Conservation (phyloP, 2,329 filamentous ascomycete species). For the Tolypocladium ovalisporum region DNA sequence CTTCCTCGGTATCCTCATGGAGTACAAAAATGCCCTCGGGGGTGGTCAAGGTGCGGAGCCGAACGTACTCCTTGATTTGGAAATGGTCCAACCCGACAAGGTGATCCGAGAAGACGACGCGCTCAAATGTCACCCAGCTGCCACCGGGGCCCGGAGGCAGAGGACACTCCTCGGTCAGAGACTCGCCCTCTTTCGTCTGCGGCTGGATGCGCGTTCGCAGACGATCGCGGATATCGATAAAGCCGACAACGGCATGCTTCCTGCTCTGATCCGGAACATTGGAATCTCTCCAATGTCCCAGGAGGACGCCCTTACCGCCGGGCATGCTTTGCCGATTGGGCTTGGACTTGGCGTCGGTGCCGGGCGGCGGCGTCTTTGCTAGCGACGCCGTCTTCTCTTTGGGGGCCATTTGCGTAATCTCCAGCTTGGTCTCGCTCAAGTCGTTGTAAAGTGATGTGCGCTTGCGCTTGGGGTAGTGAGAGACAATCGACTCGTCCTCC, state of each 20-base stretch:
- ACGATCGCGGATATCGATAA: constrained; percentile 50
- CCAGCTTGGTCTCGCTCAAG: constrained; percentile 35
- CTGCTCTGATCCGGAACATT: constrained; percentile 32
- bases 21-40: not conserved
- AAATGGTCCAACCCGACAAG: constrained; percentile 44
- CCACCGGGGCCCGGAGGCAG: constrained; percentile 48
- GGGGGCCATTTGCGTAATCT: constrained; percentile 17
- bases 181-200: constrained; percentile 34
- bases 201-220: constrained; percentile 48
- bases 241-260: constrained; percentile 50
- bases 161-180: constrained; percentile 33
- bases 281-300: constrained; percentile 53
- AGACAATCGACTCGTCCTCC: constrained; percentile 24
- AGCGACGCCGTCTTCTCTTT: constrained; percentile 17
- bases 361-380: constrained; percentile 12
- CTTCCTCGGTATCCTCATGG: constrained; percentile 24
- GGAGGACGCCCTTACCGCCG: constrained; percentile 33
- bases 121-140: constrained; percentile 54
- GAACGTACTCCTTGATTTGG: constrained; percentile 52
- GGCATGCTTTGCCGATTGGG: constrained; percentile 15
- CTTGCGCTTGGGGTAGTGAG: constrained; percentile 45
- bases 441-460: constrained; percentile 39
- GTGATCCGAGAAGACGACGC: constrained; percentile 46
- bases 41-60: constrained; percentile 25
- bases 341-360: constrained; percentile 13